Evolutionary conservation across 2,329 filamentous ascomycete species (phyloP).

Genomic region (Trichoderma sp.): DNA sequence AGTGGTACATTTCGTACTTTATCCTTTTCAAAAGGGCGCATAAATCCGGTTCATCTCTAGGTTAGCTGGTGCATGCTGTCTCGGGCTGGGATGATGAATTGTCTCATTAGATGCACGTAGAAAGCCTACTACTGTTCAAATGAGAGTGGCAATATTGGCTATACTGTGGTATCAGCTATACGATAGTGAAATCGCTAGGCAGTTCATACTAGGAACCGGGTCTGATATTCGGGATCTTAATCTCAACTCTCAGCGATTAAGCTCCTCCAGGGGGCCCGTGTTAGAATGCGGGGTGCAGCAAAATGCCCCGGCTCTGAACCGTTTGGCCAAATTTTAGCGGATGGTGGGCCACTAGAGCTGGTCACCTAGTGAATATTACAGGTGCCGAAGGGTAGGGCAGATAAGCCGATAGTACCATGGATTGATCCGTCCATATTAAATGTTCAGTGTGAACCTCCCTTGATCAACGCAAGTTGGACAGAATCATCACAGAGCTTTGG

Average conservation of each 20-base stretch:
- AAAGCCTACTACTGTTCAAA: not conserved
- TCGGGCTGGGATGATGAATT: not conserved
- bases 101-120: not conserved
- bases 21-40: not conserved
- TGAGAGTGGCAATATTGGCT: not conserved
- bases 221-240: not conserved
- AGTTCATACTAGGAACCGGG: too few relatives aligned
- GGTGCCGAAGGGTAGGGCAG: not conserved
- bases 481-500: not conserved
- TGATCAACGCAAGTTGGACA: not conserved
- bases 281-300: slow-evolving; percentile 7
- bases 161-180: not conserved
- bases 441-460: not conserved
- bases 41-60: not conserved
- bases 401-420: not conserved
- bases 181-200: not conserved
- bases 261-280: not conserved
- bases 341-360: not conserved
- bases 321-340: not conserved
- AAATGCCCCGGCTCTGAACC: not conserved
- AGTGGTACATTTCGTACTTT: not conserved
- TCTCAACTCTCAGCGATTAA: not conserved
- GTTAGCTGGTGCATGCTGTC: not conserved
- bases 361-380: not conserved
- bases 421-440: not conserved